Evolutionary conservation across 768 basidiomycete genomes (phyloP).

Genomic region (Boletus rex-veris): DNA sequence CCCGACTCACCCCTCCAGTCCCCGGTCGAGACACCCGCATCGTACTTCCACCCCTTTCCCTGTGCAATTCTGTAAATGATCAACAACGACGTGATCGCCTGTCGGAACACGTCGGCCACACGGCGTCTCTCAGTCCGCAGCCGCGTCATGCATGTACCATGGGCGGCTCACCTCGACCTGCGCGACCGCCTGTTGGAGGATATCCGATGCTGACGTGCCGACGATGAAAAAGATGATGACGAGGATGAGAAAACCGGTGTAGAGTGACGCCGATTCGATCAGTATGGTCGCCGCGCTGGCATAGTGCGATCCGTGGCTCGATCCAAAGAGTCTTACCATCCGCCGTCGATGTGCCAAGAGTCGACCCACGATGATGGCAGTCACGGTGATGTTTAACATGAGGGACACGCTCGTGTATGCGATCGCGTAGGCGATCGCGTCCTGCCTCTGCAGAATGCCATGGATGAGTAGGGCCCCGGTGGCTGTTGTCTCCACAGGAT

Average conservation of each 20-base stretch:
- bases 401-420: constrained; percentile 11
- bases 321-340: constrained; percentile 10
- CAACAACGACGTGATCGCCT: constrained; percentile 17
- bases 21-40: constrained; percentile 1
- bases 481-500: background rate
- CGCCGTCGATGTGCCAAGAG: constrained; percentile 13
- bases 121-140: background rate
- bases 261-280: constrained; percentile 21
- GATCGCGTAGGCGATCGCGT: background rate
- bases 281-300: constrained; percentile 8
- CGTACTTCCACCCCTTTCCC: constrained; percentile 14
- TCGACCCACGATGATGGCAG: constrained; percentile 14
- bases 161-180: constrained; percentile 15
- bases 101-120: background rate
- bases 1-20: constrained; percentile 25
- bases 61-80: constrained; percentile 22
- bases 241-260: constrained; percentile 13
- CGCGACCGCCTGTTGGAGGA: constrained; percentile 17
- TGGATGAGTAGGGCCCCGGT: constrained; percentile 3
- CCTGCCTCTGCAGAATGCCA: background rate
- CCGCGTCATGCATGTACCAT: background rate
- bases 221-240: constrained; percentile 9
- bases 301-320: constrained; percentile 12
- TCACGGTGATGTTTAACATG: constrained; percentile 14
- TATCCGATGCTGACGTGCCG: background rate